A percentile compares a stretch with the other conserved stretches of the same genome.
phyloP scores from a whole-genome alignment of 2,329 filamentous ascomycete genomes.

The Aschersonia sp. region DNA sequence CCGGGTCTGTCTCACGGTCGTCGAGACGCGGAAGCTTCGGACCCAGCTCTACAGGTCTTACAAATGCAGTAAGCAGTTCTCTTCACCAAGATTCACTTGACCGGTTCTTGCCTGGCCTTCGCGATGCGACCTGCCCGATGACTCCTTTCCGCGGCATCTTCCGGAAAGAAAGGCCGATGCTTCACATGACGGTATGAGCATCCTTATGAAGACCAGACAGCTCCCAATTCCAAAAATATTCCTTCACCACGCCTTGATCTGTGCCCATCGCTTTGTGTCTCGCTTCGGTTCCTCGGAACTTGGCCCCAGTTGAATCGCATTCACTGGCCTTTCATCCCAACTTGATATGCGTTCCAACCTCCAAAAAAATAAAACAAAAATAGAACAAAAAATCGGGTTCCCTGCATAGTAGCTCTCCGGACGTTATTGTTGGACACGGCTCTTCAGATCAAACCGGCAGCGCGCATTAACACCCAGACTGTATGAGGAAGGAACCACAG shows the following conservation, averaged over 20 bases:
- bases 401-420: too few relatives aligned
- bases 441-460: too few relatives aligned
- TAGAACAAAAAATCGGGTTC: too few relatives aligned
- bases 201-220: not conserved
- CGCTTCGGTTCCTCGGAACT: not conserved
- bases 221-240: not conserved
- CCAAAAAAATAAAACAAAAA: too few relatives aligned
- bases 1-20: not conserved
- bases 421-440: too few relatives aligned
- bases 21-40: conserved; percentile 1
- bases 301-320: not conserved
- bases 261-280: not conserved
- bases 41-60: not conserved
- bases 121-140: too few relatives aligned
- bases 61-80: not conserved
- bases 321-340: too few relatives aligned
- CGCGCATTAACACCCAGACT: too few relatives aligned
- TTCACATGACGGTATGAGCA: not conserved
- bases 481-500: too few relatives aligned
- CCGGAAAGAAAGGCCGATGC: not conserved
- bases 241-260: not conserved
- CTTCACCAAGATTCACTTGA: not conserved
- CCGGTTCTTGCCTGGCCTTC: too few relatives aligned
- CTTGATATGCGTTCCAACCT: too few relatives aligned
- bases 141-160: not conserved